Conservation (phyloP, 2,329 filamentous ascomycete genomes). For the Albifimbria verrucaria region DNA sequence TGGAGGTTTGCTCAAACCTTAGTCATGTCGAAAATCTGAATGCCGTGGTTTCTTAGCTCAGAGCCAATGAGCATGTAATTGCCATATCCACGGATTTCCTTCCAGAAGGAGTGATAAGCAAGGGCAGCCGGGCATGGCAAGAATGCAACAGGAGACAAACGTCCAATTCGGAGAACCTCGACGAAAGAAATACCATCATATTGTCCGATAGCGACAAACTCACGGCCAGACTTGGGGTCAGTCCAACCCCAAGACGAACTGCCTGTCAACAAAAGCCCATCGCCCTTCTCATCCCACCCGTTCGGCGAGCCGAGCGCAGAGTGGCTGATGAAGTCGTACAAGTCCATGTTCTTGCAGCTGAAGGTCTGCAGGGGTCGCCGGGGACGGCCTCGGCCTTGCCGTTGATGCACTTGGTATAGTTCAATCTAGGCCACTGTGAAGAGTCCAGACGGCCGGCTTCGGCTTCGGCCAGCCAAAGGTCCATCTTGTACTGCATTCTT, state of each 20-base stretch:
- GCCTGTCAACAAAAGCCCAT: slow-evolving; percentile 15
- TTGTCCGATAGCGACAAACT: slow-evolving; percentile 47
- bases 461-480: slow-evolving; percentile 1
- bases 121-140: slow-evolving; percentile 39
- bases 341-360: slow-evolving; percentile 40
- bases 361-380: slow-evolving; percentile 46
- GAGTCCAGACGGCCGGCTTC: neutral
- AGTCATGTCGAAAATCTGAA: slow-evolving; percentile 62
- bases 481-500: slow-evolving; percentile 2
- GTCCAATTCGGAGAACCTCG: slow-evolving; percentile 30
- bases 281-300: neutral
- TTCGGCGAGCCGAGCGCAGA: slow-evolving; percentile 39
- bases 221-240: slow-evolving; percentile 38
- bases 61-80: slow-evolving; percentile 36
- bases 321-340: slow-evolving; percentile 55
- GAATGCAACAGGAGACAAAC: neutral
- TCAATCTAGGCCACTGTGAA: slow-evolving; percentile 30
- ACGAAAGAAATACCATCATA: slow-evolving; percentile 47
- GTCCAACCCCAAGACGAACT: slow-evolving; percentile 45
- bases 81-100: slow-evolving; percentile 38
- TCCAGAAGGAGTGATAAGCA: slow-evolving; percentile 36
- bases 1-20: too few relatives aligned
- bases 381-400: slow-evolving; percentile 41
- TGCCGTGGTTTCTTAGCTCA: slow-evolving; percentile 47
- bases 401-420: slow-evolving; percentile 37